Base-by-base conservation (phyloP, 2,329 filamentous ascomycete genomes). In the Neonectria magnoliae region DNA sequence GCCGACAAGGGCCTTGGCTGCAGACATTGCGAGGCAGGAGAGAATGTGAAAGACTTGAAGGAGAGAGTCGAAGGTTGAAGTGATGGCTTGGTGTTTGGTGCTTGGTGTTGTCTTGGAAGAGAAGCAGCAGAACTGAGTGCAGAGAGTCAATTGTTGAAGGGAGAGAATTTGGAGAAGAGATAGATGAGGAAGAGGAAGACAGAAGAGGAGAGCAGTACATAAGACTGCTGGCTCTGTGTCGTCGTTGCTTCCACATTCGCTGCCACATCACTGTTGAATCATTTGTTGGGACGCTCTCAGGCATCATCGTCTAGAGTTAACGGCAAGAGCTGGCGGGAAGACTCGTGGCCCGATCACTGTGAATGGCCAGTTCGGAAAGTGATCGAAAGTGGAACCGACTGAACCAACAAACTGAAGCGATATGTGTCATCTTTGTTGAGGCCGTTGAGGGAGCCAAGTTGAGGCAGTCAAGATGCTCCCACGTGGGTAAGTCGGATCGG, bases 1-100 rank as follows among this genome's bases (percentile, higher is more conserved):
- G 36, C 68, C 66, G 20, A 56, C 48, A 7, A 67, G 31, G 45
- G 76, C 42, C 60, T 76, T 77, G 58, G 51, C 55, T 18, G 52
- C 31, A 45, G 70, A 29, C 76, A 79, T 78, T 29, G 11, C 66
- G 41, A 47, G 41, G 56, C 7, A 29, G 16, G 3, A 5, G 9
- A 9, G 14, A 42, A 18, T 20, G 51, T 62, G 44, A 38, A 52
- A 20, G n/a, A 14, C 31, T 58, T 31, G 20, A 61, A 36, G 9
- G 8, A 1, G 5, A 25, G 9, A 14, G 2, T 6, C 14, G 22
- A 16, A 8, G 14, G 47, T 27, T 5, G 48, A n/a, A 25, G 48
- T 27, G 14, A 7, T 53, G 13, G 20, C 7, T 8, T 50, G 18
- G 27, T 18, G 29, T 31, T 5, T 50, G 18, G 27, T 18, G 29